Base-by-base conservation (phyloP, 2,329 filamentous ascomycete species). In the Alternaria triticina region DNA sequence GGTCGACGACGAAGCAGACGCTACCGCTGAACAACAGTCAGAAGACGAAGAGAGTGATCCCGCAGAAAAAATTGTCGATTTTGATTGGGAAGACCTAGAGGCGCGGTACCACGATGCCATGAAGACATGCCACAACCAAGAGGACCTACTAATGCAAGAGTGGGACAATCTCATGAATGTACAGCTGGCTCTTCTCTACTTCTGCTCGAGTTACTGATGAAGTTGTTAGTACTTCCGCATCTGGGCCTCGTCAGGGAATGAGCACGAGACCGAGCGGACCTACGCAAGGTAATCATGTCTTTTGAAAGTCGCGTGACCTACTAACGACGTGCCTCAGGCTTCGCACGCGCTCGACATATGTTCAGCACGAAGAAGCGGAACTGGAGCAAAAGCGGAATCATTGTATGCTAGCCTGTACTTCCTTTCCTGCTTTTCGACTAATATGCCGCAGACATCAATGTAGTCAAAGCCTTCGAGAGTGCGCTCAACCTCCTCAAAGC, bases 11-110 rank as follows among this genome's bases (percentile, higher is more conserved):
- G 57, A 66, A 6, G 44, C 62, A 8, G 58, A 69, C 20, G 22
- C 47, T 5, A 56, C 62, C 10, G 56, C 62, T 25, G 60, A 64
- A 7, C 60, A 62, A 13, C 60, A 59, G 12, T 49, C 49, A 13
- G 66, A 69, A n/a, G 61, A 71, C 2, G 69, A 73, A 6, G 70
- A 74, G 10, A 30, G 57, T 15, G 74, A 78, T 23, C 76, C 78
- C 9, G 74, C 72, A 6, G 64, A 73, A 9, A 58, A 61, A 27
- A 73, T 92, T 64, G 80, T 82, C 49, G 57, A 81, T 74, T 93
- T 92, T 73, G 88, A 94, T 79, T 97, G 94, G 94, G 83, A 89
- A 3, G 86, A 90, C n/a, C 89, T 97, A 30, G 86, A 94, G 77
- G 75, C 82, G 1, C 87, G 88, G 45, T 97, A 94, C 70, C 85